phyloP scores from a whole-genome alignment of 192 early-diverging fungal genomes.

The Chytriomyces confervae region DNA sequence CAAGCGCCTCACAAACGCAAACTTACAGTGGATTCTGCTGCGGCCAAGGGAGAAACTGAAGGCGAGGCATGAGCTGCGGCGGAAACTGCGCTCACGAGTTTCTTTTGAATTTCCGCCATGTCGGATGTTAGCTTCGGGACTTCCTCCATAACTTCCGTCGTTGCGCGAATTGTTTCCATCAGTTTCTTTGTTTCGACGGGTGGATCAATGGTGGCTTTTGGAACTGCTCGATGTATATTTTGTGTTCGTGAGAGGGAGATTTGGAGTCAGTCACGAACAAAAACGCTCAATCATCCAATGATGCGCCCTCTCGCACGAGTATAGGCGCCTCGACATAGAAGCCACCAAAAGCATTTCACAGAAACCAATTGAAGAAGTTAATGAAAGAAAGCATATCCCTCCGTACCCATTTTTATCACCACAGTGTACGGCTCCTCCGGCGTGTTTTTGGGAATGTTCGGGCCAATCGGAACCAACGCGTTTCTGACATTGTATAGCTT shows the following conservation, averaged over 20 bases:
- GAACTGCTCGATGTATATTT: conserved; percentile 9
- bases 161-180: conserved; percentile 33
- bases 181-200: conserved; percentile 26
- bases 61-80: neutral
- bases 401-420: conserved; percentile 22
- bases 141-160: conserved; percentile 24
- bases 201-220: conserved; percentile 11
- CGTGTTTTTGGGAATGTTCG: conserved; percentile 38
- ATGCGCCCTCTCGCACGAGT: neutral
- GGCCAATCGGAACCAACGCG: conserved; percentile 41
- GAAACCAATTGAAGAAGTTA: neutral
- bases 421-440: conserved; percentile 17
- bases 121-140: conserved; percentile 31
- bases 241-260: neutral
- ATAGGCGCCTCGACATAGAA: neutral
- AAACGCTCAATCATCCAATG: neutral
- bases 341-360: neutral
- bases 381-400: neutral
- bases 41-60: neutral
- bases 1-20: neutral
- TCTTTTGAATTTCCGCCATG: conserved; percentile 20
- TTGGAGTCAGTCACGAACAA: no score
- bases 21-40: neutral
- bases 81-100: conserved; percentile 3
- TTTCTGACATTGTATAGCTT: conserved; percentile 29